phyloP scores from a whole-genome alignment of 78 protist species.

The Chrysochromulina parva region DNA sequence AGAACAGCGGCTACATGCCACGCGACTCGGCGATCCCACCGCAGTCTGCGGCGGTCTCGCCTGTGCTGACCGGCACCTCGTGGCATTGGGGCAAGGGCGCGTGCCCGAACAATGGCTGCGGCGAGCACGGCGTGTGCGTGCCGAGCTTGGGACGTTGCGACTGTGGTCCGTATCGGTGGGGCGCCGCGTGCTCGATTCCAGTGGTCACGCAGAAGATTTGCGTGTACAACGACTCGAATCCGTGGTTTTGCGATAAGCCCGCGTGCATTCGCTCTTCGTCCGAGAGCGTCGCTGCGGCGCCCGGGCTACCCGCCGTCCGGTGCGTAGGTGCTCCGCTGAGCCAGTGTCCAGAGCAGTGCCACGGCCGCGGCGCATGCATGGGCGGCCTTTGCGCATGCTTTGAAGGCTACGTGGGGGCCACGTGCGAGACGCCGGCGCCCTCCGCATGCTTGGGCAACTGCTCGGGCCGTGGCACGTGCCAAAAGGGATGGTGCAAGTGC shows the following conservation, averaged over 20 bases:
- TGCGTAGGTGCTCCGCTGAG: not conserved
- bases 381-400: not conserved
- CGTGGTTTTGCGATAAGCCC: not conserved
- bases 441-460: not conserved
- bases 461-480: not conserved
- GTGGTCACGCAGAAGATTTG: not conserved
- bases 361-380: not conserved
- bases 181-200: not conserved
- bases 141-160: not conserved
- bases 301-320: too few relatives aligned
- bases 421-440: not conserved
- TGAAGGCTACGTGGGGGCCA: not conserved
- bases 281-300: not conserved
- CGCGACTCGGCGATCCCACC: not conserved
- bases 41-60: too few relatives aligned
- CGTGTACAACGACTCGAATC: not conserved
- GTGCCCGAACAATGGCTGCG: too few relatives aligned
- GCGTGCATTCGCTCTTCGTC: not conserved
- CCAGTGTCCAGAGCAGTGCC: not conserved
- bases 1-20: not conserved
- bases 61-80: not conserved
- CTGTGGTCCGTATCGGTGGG: conserved; percentile 1
- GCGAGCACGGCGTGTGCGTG: too few relatives aligned
- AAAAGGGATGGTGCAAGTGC: not conserved
- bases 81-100: not conserved